A percentile compares a stretch with the other conserved stretches of the same genome.
Evolutionary conservation across 345 rosid species (phyloP).

Genomic region (Euphorbia tirucalli): DNA sequence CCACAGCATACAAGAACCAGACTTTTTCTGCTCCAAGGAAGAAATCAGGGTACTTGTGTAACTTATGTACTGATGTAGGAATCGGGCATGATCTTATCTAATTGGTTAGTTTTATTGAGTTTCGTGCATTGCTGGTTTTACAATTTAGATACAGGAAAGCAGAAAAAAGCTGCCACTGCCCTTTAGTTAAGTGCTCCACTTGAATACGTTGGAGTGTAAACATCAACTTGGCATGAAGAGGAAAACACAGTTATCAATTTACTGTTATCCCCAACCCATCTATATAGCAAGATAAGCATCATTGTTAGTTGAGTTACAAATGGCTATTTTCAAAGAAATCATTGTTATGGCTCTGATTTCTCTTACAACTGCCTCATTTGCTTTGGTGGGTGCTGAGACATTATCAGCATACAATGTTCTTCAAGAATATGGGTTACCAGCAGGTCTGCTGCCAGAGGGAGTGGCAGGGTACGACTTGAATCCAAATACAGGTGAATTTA

Average conservation of each 20-base stretch:
- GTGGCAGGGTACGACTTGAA: slow-evolving; percentile 25
- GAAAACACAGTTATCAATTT: background rate
- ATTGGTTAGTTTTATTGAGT: background rate
- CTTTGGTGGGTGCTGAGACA: background rate
- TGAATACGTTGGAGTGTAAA: background rate
- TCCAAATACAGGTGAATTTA: slow-evolving; percentile 34
- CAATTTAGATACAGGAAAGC: background rate
- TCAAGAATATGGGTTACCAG: slow-evolving; percentile 33
- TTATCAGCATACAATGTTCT: slow-evolving; percentile 35
- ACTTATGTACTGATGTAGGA: background rate
- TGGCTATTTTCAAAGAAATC: slow-evolving; percentile 19
- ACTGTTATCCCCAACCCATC: background rate
- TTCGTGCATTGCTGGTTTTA: background rate
- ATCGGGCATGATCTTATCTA: background rate
- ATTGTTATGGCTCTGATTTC: slow-evolving; percentile 20
- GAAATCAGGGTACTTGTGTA: background rate
- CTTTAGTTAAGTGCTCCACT: background rate
- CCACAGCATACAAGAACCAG: background rate
- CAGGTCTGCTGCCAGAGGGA: slow-evolving; percentile 41
- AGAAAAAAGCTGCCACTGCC: background rate
- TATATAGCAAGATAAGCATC: background rate
- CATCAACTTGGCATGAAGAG: background rate
- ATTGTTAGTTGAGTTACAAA: background rate
- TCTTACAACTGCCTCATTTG: background rate
- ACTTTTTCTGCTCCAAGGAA: background rate